Evolutionary conservation across 2,329 filamentous ascomycete species (phyloP).

Genomic region (Trichophyton benhamiae): DNA sequence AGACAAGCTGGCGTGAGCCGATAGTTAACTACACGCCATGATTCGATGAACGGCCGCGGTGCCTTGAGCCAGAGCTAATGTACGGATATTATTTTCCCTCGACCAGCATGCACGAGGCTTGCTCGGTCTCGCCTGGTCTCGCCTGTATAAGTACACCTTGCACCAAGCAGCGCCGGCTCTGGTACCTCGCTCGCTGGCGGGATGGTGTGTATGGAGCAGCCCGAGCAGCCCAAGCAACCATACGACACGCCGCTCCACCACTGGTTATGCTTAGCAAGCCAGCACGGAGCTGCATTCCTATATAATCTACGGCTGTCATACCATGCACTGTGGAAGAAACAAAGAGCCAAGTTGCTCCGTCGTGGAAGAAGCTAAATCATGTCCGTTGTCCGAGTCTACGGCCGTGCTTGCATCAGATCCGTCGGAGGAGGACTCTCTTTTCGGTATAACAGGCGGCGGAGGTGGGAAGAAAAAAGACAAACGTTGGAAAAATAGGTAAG

Average conservation of each 20-base stretch:
- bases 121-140: neutral
- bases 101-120: neutral
- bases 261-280: neutral
- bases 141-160: neutral
- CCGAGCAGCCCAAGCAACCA: neutral
- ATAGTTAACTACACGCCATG: neutral
- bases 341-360: neutral
- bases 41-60: neutral
- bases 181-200: neutral
- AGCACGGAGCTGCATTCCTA: neutral
- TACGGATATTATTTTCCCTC: neutral
- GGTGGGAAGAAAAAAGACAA: neutral
- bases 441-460: conserved; percentile 1
- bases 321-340: neutral
- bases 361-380: conserved; percentile 2
- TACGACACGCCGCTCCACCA: neutral
- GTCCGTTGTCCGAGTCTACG: neutral
- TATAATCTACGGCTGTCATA: neutral
- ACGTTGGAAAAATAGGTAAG: neutral
- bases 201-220: neutral
- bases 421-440: conserved; percentile 3
- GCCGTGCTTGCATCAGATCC: conserved; percentile 4
- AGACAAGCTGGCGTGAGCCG: no score
- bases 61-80: neutral
- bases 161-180: neutral